phyloP scores from a whole-genome alignment of 2,329 filamentous ascomycete genomes.

The Ceratocystis variospora region DNA sequence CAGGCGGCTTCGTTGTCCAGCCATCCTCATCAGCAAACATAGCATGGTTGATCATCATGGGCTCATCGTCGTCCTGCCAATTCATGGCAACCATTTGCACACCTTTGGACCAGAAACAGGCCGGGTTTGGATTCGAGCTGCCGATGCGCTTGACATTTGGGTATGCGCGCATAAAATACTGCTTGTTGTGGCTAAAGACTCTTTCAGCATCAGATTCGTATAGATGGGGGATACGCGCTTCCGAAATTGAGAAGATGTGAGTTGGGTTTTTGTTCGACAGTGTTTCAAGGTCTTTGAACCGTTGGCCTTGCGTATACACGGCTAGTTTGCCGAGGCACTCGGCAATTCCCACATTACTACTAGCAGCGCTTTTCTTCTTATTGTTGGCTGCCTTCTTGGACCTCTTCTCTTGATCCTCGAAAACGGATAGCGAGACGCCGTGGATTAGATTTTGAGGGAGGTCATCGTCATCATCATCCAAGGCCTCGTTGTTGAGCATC shows the following conservation, averaged over 20 bases:
- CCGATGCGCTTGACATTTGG: conserved; percentile 64
- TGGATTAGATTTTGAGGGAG: background rate
- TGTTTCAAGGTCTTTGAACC: conserved; percentile 59
- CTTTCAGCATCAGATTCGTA: conserved; percentile 51
- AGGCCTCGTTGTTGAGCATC: no score
- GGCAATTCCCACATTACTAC: background rate
- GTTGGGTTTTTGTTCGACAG: conserved; percentile 45
- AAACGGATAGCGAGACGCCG: conserved; percentile 1
- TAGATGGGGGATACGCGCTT: conserved; percentile 54
- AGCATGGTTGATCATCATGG: conserved; percentile 91
- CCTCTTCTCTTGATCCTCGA: background rate
- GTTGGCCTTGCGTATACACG: conserved; percentile 75
- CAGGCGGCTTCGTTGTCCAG: conserved; percentile 72
- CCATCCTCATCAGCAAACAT: conserved; percentile 85
- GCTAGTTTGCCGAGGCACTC: conserved; percentile 54
- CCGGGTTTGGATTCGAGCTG: conserved; percentile 90
- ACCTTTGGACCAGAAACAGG: conserved; percentile 79
- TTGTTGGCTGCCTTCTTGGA: background rate
- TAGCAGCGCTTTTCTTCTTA: conserved; percentile 1
- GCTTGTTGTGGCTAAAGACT: conserved; percentile 76
- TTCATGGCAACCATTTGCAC: conserved; percentile 98
- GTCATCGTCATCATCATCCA: background rate
- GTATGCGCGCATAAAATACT: conserved; percentile 82
- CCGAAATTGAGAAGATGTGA: conserved; percentile 79
- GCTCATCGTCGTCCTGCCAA: conserved; percentile 88